A percentile compares a stretch with the other conserved stretches of the same genome.
phyloP scores from a whole-genome alignment of 2,329 filamentous ascomycete species.

The Arthroderma uncinatum region DNA sequence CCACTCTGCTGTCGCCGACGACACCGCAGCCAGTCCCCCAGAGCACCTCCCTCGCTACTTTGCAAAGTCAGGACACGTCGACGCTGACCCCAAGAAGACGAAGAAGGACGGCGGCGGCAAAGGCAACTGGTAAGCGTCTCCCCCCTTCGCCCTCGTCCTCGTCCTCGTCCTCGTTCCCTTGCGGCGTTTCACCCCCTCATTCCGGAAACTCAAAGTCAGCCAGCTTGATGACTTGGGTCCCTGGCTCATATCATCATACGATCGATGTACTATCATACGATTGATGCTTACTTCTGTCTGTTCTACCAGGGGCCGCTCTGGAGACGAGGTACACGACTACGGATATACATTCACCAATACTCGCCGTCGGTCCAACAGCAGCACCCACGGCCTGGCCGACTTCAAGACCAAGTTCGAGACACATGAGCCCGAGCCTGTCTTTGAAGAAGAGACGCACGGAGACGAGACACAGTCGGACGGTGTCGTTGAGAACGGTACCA shows the following conservation, averaged over 20 bases:
- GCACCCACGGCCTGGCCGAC: constrained; percentile 59
- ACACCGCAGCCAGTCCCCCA: constrained; percentile 50
- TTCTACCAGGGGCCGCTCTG: constrained; percentile 59
- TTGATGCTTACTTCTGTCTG: not conserved
- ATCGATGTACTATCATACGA: not conserved
- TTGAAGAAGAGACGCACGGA: constrained; percentile 52
- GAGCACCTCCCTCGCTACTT: constrained; percentile 86
- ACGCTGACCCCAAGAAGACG: constrained; percentile 77
- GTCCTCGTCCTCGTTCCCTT: constrained; percentile 13
- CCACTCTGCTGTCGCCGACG: constrained; percentile 68
- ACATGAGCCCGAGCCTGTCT: constrained; percentile 78
- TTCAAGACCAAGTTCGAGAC: constrained; percentile 97
- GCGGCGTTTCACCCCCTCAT: not conserved
- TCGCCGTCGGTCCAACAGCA: constrained; percentile 87
- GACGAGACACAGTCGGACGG: not conserved
- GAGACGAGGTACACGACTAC: constrained; percentile 75
- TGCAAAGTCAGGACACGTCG: constrained; percentile 70
- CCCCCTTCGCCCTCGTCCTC: not conserved
- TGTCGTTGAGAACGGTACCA: not conserved
- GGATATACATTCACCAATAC: constrained; percentile 73
- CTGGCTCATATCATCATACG: too few relatives aligned
- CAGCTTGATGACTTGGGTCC: not conserved
- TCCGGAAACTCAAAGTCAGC: constrained; percentile 1
- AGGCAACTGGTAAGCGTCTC: constrained; percentile 70
- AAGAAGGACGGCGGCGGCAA: constrained; percentile 95